Conservation (phyloP, 2,329 filamentous ascomycete genomes). For the Sporothrix dimorphospora region DNA sequence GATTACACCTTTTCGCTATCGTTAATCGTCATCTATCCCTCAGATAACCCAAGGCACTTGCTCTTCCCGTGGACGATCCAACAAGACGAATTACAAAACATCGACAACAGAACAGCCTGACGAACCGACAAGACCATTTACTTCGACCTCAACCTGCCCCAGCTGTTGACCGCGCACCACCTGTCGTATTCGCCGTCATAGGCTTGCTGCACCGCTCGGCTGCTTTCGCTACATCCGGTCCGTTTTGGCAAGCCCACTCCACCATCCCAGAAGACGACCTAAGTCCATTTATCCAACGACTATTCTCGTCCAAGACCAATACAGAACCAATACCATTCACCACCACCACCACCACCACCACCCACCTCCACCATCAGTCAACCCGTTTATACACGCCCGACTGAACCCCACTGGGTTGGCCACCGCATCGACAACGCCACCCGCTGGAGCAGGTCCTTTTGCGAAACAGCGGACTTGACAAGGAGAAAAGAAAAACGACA, state of each 20-base stretch:
- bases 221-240: slow-evolving; percentile 8
- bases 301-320: neutral
- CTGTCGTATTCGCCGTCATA: slow-evolving; percentile 19
- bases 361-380: neutral
- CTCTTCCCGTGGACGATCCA: neutral
- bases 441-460: slow-evolving; percentile 6
- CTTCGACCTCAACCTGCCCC: neutral
- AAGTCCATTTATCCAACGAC: neutral
- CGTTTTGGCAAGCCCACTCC: slow-evolving; percentile 1
- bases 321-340: neutral
- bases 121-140: neutral
- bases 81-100: neutral
- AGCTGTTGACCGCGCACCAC: neutral
- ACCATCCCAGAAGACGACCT: neutral
- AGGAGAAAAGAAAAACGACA: neutral
- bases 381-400: slow-evolving; percentile 2
- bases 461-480: neutral
- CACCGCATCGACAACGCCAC: slow-evolving; percentile 22
- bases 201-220: slow-evolving; percentile 20
- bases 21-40: neutral
- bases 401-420: slow-evolving; percentile 16
- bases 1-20: neutral
- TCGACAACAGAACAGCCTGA: neutral
- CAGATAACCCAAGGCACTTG: neutral
- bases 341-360: neutral